Evolutionary conservation across 2,329 filamentous ascomycete species (phyloP), one percentile per base, ranked within the genome.

Genomic region (Fusarium sp.): DNA sequence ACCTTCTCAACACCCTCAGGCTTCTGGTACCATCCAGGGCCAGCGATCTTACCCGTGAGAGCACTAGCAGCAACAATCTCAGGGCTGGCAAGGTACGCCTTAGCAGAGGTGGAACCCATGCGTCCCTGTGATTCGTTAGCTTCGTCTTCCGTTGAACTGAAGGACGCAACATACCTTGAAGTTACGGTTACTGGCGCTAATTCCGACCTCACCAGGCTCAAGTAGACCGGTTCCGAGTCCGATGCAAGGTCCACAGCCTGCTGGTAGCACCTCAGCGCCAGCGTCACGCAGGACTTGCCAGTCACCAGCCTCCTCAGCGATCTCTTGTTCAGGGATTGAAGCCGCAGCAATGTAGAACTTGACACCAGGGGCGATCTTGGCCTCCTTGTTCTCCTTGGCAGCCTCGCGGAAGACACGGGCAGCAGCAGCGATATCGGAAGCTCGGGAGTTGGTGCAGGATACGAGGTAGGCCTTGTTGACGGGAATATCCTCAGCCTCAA

Each of bases 61-160:
- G 95, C 95, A 75, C 93, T 97, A 10, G 96, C 95, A 6, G 95
- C 95, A 1, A 98, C 95, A 4, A 97, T 91, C 76, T 98, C 95
- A 1, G 96, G 95, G 71, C 92, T 95, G 8, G 91, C 92, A 1
- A 98, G 89, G 78, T 97, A 98, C 0, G 94, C 93, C 76, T 94
- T 90, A 0, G 94, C 92, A 8, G 55, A 40, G 2, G 63, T 57
- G 2, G 73, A 66, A 24, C 95, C 95, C 92, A 98, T 97, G 5
- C 95, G 89, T 0, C 94, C 95, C 80, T 95, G 24, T 0, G 8
- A 1, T 3, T 2, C 24, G 43, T 66, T 54, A 66, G 43, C 12
- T 51, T 24, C 42, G 3, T 38, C 29, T 3, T 10, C 7, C 3
- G 18, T n/a, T 38, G 34, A n/a, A 38, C 18, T n/a, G 34, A n/a